phyloP scores from a whole-genome alignment of 1,284 basidiomycete genomes.

The Leccinum insolens region DNA sequence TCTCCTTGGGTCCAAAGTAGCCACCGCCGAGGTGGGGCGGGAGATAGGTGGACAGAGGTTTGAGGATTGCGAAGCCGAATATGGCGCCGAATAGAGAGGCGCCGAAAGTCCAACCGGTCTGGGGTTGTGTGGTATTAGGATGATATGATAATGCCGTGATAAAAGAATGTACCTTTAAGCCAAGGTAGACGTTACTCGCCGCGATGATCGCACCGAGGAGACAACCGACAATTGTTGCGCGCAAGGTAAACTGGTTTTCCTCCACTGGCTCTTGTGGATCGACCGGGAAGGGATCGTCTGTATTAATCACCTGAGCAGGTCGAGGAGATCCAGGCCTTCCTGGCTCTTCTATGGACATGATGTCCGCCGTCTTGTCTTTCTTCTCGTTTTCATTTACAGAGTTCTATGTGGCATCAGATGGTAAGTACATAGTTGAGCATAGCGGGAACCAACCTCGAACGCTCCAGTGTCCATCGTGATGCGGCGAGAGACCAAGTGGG shows the following conservation, averaged over 20 bases:
- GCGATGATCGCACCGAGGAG: slow-evolving; percentile 48
- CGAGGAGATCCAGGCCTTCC: slow-evolving; percentile 1
- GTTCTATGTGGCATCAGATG: not conserved
- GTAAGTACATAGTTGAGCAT: not conserved
- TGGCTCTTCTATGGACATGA: slow-evolving; percentile 14
- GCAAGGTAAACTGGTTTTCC: slow-evolving; percentile 58
- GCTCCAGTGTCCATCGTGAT: slow-evolving; percentile 4
- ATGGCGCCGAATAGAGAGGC: slow-evolving; percentile 56
- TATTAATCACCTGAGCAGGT: slow-evolving; percentile 14
- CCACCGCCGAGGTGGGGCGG: slow-evolving; percentile 58
- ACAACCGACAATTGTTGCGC: slow-evolving; percentile 61
- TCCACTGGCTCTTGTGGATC: slow-evolving; percentile 52
- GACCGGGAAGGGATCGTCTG: slow-evolving; percentile 50
- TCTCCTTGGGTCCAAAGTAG: slow-evolving; percentile 73
- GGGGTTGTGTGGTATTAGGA: not conserved
- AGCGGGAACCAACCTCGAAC: slow-evolving; percentile 3
- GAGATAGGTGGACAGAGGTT: slow-evolving; percentile 55
- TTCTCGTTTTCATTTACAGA: slow-evolving; percentile 4
- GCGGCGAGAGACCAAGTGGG: not conserved
- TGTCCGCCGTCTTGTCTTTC: not conserved
- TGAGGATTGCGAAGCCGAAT: slow-evolving; percentile 61
- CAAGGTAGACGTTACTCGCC: slow-evolving; percentile 70
- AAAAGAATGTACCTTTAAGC: slow-evolving; percentile 46
- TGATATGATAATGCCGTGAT: not conserved
- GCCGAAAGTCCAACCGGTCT: slow-evolving; percentile 69